Conservation (phyloP, 192 early-diverging fungal genomes). For the Jimgerdemannia lactiflua region DNA sequence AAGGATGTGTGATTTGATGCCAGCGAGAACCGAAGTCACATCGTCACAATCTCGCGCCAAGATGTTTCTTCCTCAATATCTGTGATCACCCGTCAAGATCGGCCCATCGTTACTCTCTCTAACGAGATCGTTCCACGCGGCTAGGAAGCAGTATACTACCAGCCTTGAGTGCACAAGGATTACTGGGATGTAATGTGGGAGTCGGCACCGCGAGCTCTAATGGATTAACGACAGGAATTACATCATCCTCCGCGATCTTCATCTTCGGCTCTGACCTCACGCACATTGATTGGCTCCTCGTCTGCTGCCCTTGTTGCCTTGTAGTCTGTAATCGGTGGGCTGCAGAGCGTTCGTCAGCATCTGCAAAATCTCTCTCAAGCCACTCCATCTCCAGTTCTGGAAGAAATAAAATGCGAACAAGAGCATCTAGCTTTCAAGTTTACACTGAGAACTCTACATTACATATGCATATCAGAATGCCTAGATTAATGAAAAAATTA, state of each 20-base stretch:
- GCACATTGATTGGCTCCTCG: conserved; percentile 11
- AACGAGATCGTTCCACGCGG: conserved; percentile 28
- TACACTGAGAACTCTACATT: too few species aligned
- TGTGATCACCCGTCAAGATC: conserved; percentile 34
- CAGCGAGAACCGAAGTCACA: conserved; percentile 26
- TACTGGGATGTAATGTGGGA: conserved; percentile 26
- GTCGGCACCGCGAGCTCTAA: conserved; percentile 5
- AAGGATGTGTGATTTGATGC: conserved; percentile 37
- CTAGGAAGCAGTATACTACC: conserved; percentile 35
- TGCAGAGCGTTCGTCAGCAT: conserved; percentile 48
- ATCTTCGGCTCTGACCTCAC: conserved; percentile 8
- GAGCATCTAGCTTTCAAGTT: too few species aligned
- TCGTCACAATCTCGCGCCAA: conserved; percentile 37
- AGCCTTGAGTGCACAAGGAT: conserved; percentile 32
- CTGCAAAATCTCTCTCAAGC: conserved; percentile 43
- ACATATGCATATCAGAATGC: too few species aligned
- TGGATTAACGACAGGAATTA: conserved; percentile 9
- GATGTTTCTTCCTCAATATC: conserved; percentile 45
- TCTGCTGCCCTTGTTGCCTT: conserved; percentile 31
- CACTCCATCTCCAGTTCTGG: conserved; percentile 22
- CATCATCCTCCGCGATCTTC: conserved; percentile 14
- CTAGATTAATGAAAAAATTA: too few species aligned
- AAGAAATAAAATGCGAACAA: too few species aligned
- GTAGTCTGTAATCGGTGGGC: conserved; percentile 38
- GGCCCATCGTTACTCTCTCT: conserved; percentile 30